These are phyloP conservation scores for Przewalskia tangutica DNA, from an alignment of 257 asterid species.

Conservation along the genomic window DNA sequence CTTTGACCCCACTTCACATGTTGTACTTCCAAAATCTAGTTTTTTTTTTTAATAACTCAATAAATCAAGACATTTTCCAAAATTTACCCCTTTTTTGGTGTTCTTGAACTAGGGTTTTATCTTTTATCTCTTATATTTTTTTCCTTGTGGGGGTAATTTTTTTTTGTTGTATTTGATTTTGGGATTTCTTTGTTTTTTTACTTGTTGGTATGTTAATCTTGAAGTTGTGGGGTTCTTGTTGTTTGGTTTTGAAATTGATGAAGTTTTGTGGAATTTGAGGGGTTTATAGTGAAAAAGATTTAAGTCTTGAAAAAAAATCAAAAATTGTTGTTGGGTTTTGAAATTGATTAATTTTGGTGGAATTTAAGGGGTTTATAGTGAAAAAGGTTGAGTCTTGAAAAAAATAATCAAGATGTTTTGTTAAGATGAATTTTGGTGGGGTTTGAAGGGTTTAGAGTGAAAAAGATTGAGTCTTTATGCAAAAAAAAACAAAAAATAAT, in stretches of 20 bases:
- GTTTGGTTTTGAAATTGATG: constrained; percentile 17
- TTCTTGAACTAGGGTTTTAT: constrained; percentile 19
- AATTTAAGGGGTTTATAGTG: constrained; percentile 20
- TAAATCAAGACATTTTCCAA: background rate
- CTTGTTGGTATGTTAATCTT: background rate
- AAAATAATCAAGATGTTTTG: background rate
- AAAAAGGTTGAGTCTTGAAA: constrained; percentile 1
- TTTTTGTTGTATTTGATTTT: constrained; percentile 15
- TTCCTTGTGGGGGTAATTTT: constrained; percentile 6
- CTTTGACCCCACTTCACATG: background rate
- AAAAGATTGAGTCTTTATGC: background rate
- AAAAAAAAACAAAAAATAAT: background rate
- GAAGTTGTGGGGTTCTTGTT: constrained; percentile 16
- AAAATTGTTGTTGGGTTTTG: too few relatives aligned
- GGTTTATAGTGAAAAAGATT: constrained; percentile 22
- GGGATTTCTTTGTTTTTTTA: constrained; percentile 16
- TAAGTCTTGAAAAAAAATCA: background rate
- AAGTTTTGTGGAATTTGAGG: background rate
- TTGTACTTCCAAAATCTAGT: background rate
- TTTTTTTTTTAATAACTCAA: background rate
- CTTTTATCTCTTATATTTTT: background rate
- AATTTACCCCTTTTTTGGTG: background rate
- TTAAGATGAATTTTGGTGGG: constrained; percentile 37
- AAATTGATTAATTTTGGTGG: constrained; percentile 12
- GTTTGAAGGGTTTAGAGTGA: constrained; percentile 32